phyloP scores from a whole-genome alignment of 805 yeast species.

The Lachancea fermentati region DNA sequence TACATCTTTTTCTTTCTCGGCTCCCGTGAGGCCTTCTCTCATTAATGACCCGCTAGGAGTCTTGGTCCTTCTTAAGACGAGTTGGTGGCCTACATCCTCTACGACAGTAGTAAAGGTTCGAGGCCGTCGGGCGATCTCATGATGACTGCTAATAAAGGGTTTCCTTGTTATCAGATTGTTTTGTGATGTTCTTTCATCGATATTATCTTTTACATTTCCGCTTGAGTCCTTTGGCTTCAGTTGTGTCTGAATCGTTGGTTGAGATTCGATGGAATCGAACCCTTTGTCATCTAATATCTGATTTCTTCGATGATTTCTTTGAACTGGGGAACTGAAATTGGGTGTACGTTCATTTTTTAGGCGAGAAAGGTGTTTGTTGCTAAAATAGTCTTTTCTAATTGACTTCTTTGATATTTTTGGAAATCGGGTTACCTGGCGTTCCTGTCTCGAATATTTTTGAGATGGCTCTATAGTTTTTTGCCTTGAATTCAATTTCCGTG shows the following conservation, averaged over 20 bases:
- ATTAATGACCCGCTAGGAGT: neutral
- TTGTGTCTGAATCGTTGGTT: too few relatives aligned
- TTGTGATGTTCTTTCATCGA: neutral
- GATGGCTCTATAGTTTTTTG: neutral
- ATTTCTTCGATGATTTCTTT: too few relatives aligned
- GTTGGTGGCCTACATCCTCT: conserved; percentile 22
- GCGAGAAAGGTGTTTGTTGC: neutral
- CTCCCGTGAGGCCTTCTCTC: neutral
- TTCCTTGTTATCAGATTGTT: neutral
- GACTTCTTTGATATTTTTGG: neutral
- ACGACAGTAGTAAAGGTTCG: conserved; percentile 24
- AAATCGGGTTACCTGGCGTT: neutral
- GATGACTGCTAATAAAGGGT: neutral
- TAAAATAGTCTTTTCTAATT: neutral
- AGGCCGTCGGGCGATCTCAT: conserved; percentile 13
- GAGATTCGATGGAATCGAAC: too few relatives aligned
- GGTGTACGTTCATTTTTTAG: neutral
- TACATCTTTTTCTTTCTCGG: neutral
- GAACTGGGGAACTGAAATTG: too few relatives aligned
- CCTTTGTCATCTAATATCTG: too few relatives aligned
- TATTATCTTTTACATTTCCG: too few relatives aligned
- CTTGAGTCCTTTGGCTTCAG: too few relatives aligned
- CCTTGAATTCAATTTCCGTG: neutral
- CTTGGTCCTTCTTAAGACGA: conserved; percentile 9
- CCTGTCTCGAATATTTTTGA: too few relatives aligned